Evolutionary conservation across 805 yeast genomes (phyloP).

Genomic region (Wickerhamiella hasegawae): DNA sequence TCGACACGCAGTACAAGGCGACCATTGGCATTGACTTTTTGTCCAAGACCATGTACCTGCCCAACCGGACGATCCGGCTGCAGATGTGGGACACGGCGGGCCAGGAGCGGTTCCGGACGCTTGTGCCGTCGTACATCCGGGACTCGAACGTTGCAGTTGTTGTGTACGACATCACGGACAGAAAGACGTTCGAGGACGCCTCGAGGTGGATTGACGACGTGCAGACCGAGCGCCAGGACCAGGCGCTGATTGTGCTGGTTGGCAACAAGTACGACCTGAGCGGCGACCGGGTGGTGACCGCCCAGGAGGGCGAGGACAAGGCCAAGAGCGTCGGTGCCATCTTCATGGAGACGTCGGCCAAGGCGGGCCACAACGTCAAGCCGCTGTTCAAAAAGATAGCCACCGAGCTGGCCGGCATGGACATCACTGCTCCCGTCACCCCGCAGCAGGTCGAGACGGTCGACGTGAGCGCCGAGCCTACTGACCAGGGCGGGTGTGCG

Average conservation of each 20-base stretch:
- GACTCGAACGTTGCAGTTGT: slow-evolving; percentile 96
- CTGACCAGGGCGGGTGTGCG: slow-evolving; percentile 1
- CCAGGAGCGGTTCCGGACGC: slow-evolving; percentile 85
- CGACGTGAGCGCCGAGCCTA: slow-evolving; percentile 15
- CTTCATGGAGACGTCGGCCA: slow-evolving; percentile 86
- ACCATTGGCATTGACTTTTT: slow-evolving; percentile 94
- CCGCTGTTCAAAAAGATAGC: slow-evolving; percentile 81
- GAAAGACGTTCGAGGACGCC: slow-evolving; percentile 66
- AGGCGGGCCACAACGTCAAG: slow-evolving; percentile 88
- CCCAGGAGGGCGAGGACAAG: slow-evolving; percentile 78
- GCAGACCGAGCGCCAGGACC: slow-evolving; percentile 76
- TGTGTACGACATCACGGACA: slow-evolving; percentile 81
- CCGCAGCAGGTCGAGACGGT: slow-evolving; percentile 14
- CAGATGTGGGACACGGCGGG: slow-evolving; percentile 99
- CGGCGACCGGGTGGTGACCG: slow-evolving; percentile 69
- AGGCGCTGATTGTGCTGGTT: slow-evolving; percentile 77
- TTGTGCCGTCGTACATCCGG: slow-evolving; percentile 89
- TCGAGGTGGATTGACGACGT: slow-evolving; percentile 92
- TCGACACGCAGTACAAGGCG: slow-evolving; percentile 87
- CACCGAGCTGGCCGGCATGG: slow-evolving; percentile 74
- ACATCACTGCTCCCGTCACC: slow-evolving; percentile 18
- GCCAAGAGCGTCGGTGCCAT: slow-evolving; percentile 61
- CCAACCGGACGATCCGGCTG: slow-evolving; percentile 85
- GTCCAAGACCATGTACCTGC: slow-evolving; percentile 86
- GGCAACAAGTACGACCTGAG: slow-evolving; percentile 84